A percentile compares a stretch with the other conserved stretches of the same genome.
Conservation (phyloP, 345 rosid species). For the Theobroma cacao region DNA sequence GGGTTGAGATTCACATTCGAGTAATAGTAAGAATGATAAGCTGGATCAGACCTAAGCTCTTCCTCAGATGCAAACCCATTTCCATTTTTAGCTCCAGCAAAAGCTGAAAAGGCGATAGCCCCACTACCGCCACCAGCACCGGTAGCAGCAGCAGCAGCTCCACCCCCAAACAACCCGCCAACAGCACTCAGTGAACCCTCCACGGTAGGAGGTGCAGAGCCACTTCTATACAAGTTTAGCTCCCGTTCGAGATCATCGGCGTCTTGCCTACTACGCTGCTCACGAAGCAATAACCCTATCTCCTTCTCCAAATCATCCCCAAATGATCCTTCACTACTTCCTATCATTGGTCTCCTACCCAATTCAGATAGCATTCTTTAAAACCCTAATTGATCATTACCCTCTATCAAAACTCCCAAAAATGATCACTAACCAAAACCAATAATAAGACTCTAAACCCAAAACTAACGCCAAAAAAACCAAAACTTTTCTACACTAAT, state of each 20-base stretch:
- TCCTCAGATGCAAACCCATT: conserved; percentile 52
- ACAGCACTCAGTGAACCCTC: conserved; percentile 64
- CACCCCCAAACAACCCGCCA: conserved; percentile 57
- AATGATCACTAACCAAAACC: conserved; percentile 23
- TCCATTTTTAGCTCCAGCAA: conserved; percentile 42
- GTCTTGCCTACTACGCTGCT: conserved; percentile 49
- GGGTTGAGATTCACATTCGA: conserved; percentile 82
- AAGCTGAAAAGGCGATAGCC: conserved; percentile 34
- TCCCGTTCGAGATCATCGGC: conserved; percentile 59
- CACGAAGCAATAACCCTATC: conserved; percentile 52
- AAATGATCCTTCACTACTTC: conserved; percentile 63
- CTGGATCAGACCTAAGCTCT: conserved; percentile 83
- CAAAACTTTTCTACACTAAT: conserved; percentile 23
- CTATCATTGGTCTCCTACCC: conserved; percentile 60
- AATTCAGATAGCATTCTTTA: conserved; percentile 60
- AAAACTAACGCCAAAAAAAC: conserved; percentile 20
- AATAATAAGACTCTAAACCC: conserved; percentile 23
- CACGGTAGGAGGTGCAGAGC: conserved; percentile 79
- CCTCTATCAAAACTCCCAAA: conserved; percentile 16
- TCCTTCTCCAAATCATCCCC: conserved; percentile 78
- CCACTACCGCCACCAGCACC: conserved; percentile 11
- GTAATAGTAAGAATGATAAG: conserved; percentile 63
- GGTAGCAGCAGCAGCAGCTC: conserved; percentile 15
- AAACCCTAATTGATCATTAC: conserved; percentile 33
- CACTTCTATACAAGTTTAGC: conserved; percentile 67